A percentile compares a stretch with the other conserved stretches of the same genome.
phyloP scores from a whole-genome alignment of 306 rosid species.

The Medicago ruthenica region DNA sequence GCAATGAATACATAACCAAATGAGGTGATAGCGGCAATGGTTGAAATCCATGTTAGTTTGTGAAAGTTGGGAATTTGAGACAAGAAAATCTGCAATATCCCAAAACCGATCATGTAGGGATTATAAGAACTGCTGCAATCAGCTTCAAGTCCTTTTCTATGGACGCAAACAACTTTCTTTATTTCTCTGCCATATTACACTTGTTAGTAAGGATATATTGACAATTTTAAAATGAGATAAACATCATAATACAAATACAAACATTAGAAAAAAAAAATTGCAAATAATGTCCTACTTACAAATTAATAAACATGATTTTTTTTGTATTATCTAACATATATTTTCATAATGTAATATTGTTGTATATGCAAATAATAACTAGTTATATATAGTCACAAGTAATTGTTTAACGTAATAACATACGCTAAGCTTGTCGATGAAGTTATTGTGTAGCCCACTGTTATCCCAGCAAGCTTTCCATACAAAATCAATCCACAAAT shows the following conservation, averaged over 20 bases:
- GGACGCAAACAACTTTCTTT: slow-evolving; percentile 57
- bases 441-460: neutral
- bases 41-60: slow-evolving; percentile 62
- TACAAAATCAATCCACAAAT: slow-evolving; percentile 47
- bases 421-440: slow-evolving; percentile 51
- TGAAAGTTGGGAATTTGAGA: slow-evolving; percentile 73
- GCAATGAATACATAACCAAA: slow-evolving; percentile 66
- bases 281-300: no score
- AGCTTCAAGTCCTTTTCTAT: slow-evolving; percentile 48
- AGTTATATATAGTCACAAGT: neutral
- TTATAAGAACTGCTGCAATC: slow-evolving; percentile 62
- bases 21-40: slow-evolving; percentile 62
- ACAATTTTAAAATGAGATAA: no score
- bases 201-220: no score
- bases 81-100: slow-evolving; percentile 53
- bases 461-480: neutral
- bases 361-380: neutral
- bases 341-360: neutral
- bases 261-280: no score
- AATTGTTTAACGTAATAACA: neutral
- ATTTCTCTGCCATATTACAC: slow-evolving; percentile 50
- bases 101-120: slow-evolving; percentile 63
- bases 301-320: neutral
- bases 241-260: no score
- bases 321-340: neutral